phyloP scores from a whole-genome alignment of 2,329 filamentous ascomycete species.

The Ophiostoma montium region DNA sequence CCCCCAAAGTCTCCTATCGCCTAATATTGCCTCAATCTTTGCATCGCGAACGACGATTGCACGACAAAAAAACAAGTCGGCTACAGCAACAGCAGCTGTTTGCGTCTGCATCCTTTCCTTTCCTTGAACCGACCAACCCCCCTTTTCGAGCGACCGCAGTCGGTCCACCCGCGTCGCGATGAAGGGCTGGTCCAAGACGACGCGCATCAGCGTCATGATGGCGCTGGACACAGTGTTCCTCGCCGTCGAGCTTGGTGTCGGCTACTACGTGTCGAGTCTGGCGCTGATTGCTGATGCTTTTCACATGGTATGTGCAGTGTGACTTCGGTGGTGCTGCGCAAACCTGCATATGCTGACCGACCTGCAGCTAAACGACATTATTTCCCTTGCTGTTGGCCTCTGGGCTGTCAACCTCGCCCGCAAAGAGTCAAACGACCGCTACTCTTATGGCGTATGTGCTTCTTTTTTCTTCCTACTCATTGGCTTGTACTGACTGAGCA shows the following conservation, averaged over 20 bases:
- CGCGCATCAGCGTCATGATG: conserved; percentile 84
- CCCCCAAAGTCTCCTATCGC: no score
- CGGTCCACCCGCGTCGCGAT: conserved; percentile 4
- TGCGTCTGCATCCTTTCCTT: no score
- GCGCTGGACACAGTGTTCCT: conserved; percentile 85
- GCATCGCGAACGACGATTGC: no score
- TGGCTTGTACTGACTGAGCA: conserved; percentile 21
- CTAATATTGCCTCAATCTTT: no score
- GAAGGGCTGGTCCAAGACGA: conserved; percentile 75
- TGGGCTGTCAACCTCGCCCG: conserved; percentile 91
- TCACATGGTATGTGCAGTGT: conserved; percentile 70
- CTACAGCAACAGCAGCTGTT: no score
- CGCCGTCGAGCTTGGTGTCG: conserved; percentile 70
- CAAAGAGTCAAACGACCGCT: conserved; percentile 74
- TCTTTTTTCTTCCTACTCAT: background rate
- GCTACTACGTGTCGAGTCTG: conserved; percentile 78
- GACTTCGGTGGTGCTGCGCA: no score
- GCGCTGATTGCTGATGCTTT: conserved; percentile 94
- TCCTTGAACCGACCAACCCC: no score
- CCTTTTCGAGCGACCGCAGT: background rate
- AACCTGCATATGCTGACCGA: background rate
- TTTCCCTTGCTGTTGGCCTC: conserved; percentile 79
- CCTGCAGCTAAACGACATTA: conserved; percentile 79
- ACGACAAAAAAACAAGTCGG: no score
- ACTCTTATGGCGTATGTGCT: conserved; percentile 73